These are phyloP conservation scores for Phoenix dactylifera DNA, from an alignment of 176 grass and related monocot species.

Conservation along the genomic window DNA sequence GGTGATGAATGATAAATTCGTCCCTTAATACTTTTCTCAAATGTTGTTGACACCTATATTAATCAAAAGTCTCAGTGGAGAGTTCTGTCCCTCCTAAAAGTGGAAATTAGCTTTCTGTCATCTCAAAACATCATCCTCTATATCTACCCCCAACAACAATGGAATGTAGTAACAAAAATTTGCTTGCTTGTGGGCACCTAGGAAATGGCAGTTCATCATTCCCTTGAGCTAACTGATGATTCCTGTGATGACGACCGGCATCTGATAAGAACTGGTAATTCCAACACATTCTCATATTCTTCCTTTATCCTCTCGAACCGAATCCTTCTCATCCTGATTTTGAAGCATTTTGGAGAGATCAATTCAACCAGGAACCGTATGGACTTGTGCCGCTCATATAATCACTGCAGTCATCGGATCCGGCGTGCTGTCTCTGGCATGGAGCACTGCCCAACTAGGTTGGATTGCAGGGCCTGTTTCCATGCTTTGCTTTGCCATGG, in stretches of 20 bases:
- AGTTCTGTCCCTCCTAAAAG: no score
- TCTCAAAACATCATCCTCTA: no score
- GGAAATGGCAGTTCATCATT: constrained; percentile 31
- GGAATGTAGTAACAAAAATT: no score
- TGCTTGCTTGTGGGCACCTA: neutral
- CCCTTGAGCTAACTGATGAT: constrained; percentile 16
- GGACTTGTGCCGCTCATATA: constrained; percentile 65
- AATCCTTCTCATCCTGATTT: neutral
- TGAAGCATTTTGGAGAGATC: neutral
- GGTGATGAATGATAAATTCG: no score
- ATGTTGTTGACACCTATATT: no score
- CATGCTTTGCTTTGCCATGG: constrained; percentile 49
- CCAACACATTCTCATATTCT: neutral
- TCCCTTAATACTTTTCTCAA: no score
- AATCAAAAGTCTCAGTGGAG: no score
- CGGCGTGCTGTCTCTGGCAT: constrained; percentile 58
- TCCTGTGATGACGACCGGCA: constrained; percentile 21
- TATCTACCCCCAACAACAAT: no score
- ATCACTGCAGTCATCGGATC: constrained; percentile 56
- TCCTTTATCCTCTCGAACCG: neutral
- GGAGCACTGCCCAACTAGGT: constrained; percentile 57
- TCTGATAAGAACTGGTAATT: constrained; percentile 30
- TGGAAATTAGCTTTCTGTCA: no score
- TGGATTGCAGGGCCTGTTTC: constrained; percentile 34
- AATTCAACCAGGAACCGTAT: constrained; percentile 29